Evolutionary conservation across 805 yeast species (phyloP).

Genomic region (Yarrowia osloensis): DNA sequence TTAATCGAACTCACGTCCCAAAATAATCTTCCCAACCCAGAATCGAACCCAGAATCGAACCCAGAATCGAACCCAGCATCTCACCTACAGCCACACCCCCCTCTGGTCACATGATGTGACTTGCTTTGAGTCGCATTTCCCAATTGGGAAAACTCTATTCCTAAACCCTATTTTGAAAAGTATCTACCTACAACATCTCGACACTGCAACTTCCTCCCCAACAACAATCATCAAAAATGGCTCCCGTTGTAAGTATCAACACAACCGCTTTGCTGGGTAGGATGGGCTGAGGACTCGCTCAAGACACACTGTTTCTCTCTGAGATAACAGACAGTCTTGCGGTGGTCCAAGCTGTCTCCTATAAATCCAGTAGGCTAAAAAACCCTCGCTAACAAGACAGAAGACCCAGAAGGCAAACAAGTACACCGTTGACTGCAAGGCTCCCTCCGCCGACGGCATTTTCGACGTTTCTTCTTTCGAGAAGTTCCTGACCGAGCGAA

Average conservation of each 20-base stretch:
- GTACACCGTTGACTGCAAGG: constrained; percentile 58
- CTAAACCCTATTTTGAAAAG: no score
- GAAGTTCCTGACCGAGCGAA: constrained; percentile 97
- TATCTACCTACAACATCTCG: neutral
- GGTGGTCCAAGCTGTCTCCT: constrained; percentile 8
- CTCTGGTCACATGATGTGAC: neutral
- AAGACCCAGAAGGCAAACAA: constrained; percentile 31
- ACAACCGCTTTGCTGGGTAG: constrained; percentile 31
- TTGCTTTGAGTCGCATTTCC: no score
- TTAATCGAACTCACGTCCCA: no score
- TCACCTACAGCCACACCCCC: no score
- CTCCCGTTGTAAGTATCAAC: constrained; percentile 30
- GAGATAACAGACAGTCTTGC: neutral
- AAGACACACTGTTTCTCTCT: neutral
- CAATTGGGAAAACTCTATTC: neutral
- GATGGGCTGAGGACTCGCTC: constrained; percentile 18
- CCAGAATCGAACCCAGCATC: no score
- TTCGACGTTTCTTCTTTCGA: constrained; percentile 97
- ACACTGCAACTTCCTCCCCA: neutral
- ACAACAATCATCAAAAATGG: constrained; percentile 25
- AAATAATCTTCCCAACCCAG: no score
- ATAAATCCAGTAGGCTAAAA: constrained; percentile 31
- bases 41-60: neutral
- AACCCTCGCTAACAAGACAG: constrained; percentile 24
- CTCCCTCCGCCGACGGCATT: constrained; percentile 79